Conservation (phyloP, 1,139 yeast genomes). For the Debaryomycetaceae sp. region DNA sequence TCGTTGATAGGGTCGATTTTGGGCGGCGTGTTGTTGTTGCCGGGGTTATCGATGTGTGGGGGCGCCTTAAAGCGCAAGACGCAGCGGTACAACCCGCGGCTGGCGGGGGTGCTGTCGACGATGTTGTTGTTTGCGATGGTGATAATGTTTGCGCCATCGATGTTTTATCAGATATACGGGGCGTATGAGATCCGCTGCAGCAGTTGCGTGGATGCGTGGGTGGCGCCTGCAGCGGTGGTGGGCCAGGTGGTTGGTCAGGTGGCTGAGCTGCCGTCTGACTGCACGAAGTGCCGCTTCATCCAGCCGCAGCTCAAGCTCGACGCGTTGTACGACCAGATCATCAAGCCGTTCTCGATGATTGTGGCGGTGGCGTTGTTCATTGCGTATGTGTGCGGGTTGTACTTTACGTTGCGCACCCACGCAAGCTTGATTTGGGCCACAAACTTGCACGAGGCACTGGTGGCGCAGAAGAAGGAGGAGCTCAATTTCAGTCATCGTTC, state of each 20-base stretch:
- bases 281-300: conserved; percentile 71
- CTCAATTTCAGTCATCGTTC: conserved; percentile 16
- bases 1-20: conserved; percentile 93
- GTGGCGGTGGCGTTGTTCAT: conserved; percentile 79
- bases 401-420: conserved; percentile 92
- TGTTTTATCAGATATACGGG: conserved; percentile 87
- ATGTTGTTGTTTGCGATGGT: conserved; percentile 89
- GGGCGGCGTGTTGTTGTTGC: conserved; percentile 87
- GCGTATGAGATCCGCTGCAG: conserved; percentile 75
- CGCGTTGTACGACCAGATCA: conserved; percentile 57
- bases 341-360: conserved; percentile 76
- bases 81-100: conserved; percentile 89
- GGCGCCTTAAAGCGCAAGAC: conserved; percentile 91
- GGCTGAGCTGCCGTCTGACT: conserved; percentile 23
- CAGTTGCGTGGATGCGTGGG: conserved; percentile 32
- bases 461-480: conserved; percentile 19
- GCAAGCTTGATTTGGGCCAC: conserved; percentile 95
- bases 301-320: conserved; percentile 71
- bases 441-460: conserved; percentile 31
- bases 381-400: conserved; percentile 85
- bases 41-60: conserved; percentile 96
- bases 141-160: conserved; percentile 91
- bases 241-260: conserved; percentile 8
- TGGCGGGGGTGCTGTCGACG: conserved; percentile 96
- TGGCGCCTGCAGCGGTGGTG: too few species aligned